Evolutionary conservation across 2,329 filamentous ascomycete genomes (phyloP), one percentile per base, ranked within the genome.

Genomic region (Arthrobotrys megalospora): DNA sequence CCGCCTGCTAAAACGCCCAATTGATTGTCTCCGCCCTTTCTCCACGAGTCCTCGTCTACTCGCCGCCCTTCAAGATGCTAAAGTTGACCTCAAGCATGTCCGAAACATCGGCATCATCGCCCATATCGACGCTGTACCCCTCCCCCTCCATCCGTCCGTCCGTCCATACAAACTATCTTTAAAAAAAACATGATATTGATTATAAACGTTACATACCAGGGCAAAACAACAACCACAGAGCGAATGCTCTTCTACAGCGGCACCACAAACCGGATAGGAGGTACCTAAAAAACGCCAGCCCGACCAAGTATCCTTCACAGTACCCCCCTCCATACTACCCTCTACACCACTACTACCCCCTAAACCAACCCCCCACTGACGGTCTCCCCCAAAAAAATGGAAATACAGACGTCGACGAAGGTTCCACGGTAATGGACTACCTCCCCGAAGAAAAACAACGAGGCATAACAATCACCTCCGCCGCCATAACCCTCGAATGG

Each of bases 381-480:
- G 14, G 14, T 24, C 41, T 19, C 41, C 93, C 36, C n/a, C n/a
- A n/a, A n/a, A 10, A 58, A 55, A 21, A 12, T 14, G 19, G 6
- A 52, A 96, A 98, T 45, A 90, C 95, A 83, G 94, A 94, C 79
- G 94, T 95, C 84, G 96, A 99, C 88, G 90, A 92, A 45, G 94
- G 97, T 43, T 96, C 96, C 81, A 96, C 96, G 79, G 99, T 99
- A 87, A 99, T 99, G 96, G 96, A 99, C 87, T 97, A 94, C 36
- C 99, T 99, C 96, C 96, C 98, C 82, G 88, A 99, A 82, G 96
- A 99, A 86, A 90, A 96, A 85, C 96, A 98, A 85, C 97, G 97
- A 87, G 95, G 95, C 82, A 99, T 99, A 85, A 99, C 95, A 71
- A 99, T 99, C 83, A 95, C 98, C 85, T 98, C 95, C 81, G 96